These are phyloP conservation scores for Globisporangium ultimum DNA, from an alignment of 352 stramenopile genomes.

Conservation along the genomic window DNA sequence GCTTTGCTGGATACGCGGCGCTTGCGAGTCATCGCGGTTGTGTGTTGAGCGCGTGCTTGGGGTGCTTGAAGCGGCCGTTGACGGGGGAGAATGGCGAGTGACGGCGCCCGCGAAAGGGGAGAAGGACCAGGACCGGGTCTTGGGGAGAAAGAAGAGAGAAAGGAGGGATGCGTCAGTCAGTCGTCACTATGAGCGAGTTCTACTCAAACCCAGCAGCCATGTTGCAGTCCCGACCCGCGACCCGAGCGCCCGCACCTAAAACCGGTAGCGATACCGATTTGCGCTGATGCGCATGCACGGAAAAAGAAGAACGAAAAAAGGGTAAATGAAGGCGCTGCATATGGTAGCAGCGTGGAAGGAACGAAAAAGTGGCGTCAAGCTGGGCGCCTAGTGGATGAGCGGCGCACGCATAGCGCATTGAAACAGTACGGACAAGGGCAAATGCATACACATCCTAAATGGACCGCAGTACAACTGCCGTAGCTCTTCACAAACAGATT, in stretches of 20 bases:
- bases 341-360: too few species aligned
- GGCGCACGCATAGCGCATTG: too few species aligned
- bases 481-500: too few species aligned
- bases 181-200: background rate
- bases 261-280: constrained; percentile 16
- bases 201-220: constrained; percentile 1
- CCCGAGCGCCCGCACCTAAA: constrained; percentile 2
- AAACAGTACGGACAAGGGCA: too few species aligned
- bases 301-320: background rate
- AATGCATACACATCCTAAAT: too few species aligned
- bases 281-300: too few species aligned
- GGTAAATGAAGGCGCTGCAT: background rate
- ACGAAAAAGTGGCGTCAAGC: too few species aligned
- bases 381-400: too few species aligned
- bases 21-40: constrained; percentile 14
- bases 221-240: background rate
- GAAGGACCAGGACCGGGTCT: constrained; percentile 2
- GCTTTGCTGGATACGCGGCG: constrained; percentile 10
- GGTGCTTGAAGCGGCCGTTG: constrained; percentile 19
- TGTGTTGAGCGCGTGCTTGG: background rate
- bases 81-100: constrained; percentile 1
- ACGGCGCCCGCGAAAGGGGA: background rate
- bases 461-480: too few species aligned
- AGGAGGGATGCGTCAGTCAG: constrained; percentile 3
- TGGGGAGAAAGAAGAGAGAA: constrained; percentile 4